These are phyloP conservation scores for Cucumis melo DNA, from an alignment of 306 rosid species.

Conservation along the genomic window DNA sequence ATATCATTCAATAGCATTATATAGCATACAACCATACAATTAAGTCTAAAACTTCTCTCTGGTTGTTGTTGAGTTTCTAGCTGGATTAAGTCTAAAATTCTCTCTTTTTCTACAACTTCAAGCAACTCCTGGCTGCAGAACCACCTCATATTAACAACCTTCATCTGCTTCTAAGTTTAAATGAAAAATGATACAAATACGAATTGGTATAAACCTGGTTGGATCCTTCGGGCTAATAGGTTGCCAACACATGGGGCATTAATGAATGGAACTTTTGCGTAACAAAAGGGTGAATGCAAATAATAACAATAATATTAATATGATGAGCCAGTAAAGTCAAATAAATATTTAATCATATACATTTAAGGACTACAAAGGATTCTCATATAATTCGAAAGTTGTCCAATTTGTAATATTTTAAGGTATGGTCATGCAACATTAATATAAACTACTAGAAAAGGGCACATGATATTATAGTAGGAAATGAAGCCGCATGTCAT, in stretches of 20 bases:
- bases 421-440: neutral
- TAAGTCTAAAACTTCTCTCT: too few species aligned
- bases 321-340: neutral
- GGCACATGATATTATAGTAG: neutral
- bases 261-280: neutral
- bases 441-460: neutral
- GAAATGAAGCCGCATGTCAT: constrained; percentile 9
- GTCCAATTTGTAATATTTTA: neutral
- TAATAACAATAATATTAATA: neutral
- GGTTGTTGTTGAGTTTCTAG: constrained; percentile 67
- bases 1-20: too few species aligned
- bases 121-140: constrained; percentile 81
- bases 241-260: constrained; percentile 99
- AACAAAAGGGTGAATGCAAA: neutral
- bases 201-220: constrained; percentile 36
- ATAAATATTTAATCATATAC: neutral
- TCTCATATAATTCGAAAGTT: neutral
- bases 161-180: neutral
- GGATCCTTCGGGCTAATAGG: constrained; percentile 89
- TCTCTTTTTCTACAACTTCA: constrained; percentile 79
- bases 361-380: neutral
- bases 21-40: too few species aligned
- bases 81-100: constrained; percentile 63
- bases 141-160: constrained; percentile 3
- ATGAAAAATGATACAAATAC: neutral